Conservation (phyloP, 352 stramenopile species). For the Pythium aquatile region DNA sequence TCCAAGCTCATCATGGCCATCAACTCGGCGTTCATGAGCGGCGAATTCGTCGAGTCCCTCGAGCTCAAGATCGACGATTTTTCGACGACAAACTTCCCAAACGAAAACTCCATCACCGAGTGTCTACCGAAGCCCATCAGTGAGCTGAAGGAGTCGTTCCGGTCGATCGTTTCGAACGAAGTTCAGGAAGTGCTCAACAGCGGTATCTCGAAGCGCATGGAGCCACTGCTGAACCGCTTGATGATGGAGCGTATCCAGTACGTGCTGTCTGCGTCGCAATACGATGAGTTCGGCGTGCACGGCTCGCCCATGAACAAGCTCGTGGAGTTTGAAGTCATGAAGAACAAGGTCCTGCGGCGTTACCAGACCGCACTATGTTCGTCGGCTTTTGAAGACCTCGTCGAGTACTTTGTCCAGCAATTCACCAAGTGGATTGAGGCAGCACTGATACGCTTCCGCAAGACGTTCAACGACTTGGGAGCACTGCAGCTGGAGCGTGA, state of each 20-base stretch:
- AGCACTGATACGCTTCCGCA: constrained; percentile 48
- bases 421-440: constrained; percentile 58
- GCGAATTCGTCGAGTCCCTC: constrained; percentile 64
- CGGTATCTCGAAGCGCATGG: constrained; percentile 45
- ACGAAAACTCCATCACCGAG: constrained; percentile 58
- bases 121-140: constrained; percentile 70
- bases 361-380: constrained; percentile 60
- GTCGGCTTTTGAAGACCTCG: constrained; percentile 65
- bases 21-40: constrained; percentile 81
- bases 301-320: constrained; percentile 66
- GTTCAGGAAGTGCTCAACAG: constrained; percentile 58
- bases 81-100: constrained; percentile 43
- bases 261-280: constrained; percentile 59
- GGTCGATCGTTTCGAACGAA: constrained; percentile 70
- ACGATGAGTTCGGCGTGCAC: constrained; percentile 56
- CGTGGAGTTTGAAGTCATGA: constrained; percentile 66
- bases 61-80: constrained; percentile 61
- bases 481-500: constrained; percentile 79
- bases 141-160: constrained; percentile 70
- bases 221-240: constrained; percentile 40
- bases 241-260: constrained; percentile 62
- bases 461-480: constrained; percentile 77
- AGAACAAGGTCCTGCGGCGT: constrained; percentile 56
- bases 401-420: constrained; percentile 58
- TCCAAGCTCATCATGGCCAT: constrained; percentile 87